Evolutionary conservation across 371 early-diverging fungal species (phyloP), one percentile per base, ranked within the genome.

Genomic region (Phascolomyces articulosus): DNA sequence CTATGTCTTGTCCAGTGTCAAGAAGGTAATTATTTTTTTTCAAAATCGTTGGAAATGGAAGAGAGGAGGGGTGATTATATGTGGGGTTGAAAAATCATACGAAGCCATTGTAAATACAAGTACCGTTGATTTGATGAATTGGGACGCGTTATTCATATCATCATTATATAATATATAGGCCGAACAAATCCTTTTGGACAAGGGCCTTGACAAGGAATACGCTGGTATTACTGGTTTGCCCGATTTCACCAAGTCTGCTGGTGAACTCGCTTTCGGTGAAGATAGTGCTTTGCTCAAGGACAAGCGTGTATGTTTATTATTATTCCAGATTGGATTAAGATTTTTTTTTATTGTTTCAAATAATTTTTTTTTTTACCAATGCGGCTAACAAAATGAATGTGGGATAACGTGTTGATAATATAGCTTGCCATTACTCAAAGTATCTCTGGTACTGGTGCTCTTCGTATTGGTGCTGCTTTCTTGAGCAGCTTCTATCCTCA

Each of bases 371-470:
- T 34, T 24, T 51, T 24, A 23, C 44, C 23, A 24, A 7, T n/a
- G n/a, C n/a, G n/a, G n/a, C n/a, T n/a, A n/a, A n/a, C n/a, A n/a
- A n/a, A n/a, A n/a, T n/a, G n/a, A n/a, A n/a, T n/a, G n/a, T n/a
- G n/a, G 51, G 15, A 0, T 20, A 0, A 51, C 23, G 20, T 24
- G 21, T 47, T 47, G 8, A 49, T 59, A 40, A 58, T 62, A 40
- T 65, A 91, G 87, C 74, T 98, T 66, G 95, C 93, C 40, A 88
- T 93, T 60, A 90, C 94, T 60, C 99, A 98, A 83, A 90, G 96
- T 55, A 92, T 98, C 68, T 97, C 97, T 9, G 99, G 98, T 57
- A 98, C 99, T 29, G 99, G 99, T 70, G 99, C 98, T 28, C 90
- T 98, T 60, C 92, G 97, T 68, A 89, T 98, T 64, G 99, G 95